phyloP scores from a whole-genome alignment of 2,329 filamentous ascomycete species.

The Neoarthrinium moseri region DNA sequence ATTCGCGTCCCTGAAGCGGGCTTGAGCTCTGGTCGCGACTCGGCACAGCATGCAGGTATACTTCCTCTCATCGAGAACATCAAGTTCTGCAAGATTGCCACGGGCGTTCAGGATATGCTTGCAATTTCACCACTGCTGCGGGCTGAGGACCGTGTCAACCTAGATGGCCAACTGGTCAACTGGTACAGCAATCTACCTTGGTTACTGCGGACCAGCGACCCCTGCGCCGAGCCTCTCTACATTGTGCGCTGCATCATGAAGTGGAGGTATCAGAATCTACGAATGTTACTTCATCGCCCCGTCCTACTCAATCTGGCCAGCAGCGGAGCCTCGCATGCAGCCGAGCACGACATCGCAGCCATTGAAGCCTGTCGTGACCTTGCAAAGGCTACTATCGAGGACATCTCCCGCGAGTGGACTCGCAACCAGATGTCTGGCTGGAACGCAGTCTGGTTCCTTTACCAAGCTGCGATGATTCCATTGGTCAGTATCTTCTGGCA shows the following conservation, averaged over 20 bases:
- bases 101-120: constrained; percentile 73
- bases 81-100: constrained; percentile 77
- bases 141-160: constrained; percentile 62
- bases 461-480: constrained; percentile 78
- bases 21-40: constrained; percentile 45
- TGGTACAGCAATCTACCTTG: constrained; percentile 73
- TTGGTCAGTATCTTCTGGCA: constrained; percentile 74
- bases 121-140: constrained; percentile 67
- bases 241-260: constrained; percentile 75
- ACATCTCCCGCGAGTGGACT: constrained; percentile 69
- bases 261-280: constrained; percentile 78
- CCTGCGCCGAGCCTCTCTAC: constrained; percentile 68
- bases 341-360: constrained; percentile 64
- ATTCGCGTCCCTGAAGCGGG: constrained; percentile 59
- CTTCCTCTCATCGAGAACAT: constrained; percentile 74
- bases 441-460: constrained; percentile 81
- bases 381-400: constrained; percentile 68
- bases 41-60: constrained; percentile 61
- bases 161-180: constrained; percentile 67
- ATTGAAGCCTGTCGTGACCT: constrained; percentile 69
- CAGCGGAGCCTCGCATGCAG: constrained; percentile 47
- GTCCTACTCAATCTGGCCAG: constrained; percentile 66
- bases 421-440: constrained; percentile 76
- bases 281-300: constrained; percentile 73
- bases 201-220: constrained; percentile 61